Percentiles rank a stretch among this genome's conserved stretches.
Conservation (phyloP, 768 basidiomycete species). For the Dioszegia hungarica region DNA sequence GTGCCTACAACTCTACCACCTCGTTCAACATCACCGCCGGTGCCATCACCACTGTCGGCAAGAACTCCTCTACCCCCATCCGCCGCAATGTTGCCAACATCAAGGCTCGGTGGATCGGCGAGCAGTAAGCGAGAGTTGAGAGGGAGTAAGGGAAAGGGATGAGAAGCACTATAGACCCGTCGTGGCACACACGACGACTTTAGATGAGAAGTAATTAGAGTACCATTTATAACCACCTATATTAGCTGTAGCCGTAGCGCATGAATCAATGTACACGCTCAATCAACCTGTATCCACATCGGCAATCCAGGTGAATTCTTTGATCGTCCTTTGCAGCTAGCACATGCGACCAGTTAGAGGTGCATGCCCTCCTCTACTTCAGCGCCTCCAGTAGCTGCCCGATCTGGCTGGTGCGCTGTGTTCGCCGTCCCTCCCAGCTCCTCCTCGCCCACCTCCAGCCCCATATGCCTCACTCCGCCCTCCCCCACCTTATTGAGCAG, state of each 20-base stretch:
- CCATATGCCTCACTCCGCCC: constrained; percentile 31
- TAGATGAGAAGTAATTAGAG: neutral
- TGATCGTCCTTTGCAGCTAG: too few species aligned
- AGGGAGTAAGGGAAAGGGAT: neutral
- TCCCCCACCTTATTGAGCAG: constrained; percentile 34
- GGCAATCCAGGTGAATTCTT: too few species aligned
- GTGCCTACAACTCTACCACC: constrained; percentile 39
- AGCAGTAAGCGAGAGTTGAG: neutral
- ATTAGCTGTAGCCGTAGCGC: neutral
- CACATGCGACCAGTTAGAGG: too few species aligned
- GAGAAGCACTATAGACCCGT: neutral
- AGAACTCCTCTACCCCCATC: constrained; percentile 7
- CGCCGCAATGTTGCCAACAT: constrained; percentile 9
- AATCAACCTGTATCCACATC: too few species aligned
- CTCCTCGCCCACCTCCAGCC: constrained; percentile 11
- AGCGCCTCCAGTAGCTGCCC: too few species aligned
- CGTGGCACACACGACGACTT: neutral
- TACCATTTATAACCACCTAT: neutral
- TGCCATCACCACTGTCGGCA: constrained; percentile 13
- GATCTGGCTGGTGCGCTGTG: neutral
- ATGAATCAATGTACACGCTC: neutral
- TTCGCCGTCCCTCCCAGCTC: neutral
- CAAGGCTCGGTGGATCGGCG: constrained; percentile 24
- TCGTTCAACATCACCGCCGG: constrained; percentile 25
- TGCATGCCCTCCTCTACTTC: neutral